Conservation (phyloP, 2,329 filamentous ascomycete genomes). For the Zopfia rhizophila region DNA sequence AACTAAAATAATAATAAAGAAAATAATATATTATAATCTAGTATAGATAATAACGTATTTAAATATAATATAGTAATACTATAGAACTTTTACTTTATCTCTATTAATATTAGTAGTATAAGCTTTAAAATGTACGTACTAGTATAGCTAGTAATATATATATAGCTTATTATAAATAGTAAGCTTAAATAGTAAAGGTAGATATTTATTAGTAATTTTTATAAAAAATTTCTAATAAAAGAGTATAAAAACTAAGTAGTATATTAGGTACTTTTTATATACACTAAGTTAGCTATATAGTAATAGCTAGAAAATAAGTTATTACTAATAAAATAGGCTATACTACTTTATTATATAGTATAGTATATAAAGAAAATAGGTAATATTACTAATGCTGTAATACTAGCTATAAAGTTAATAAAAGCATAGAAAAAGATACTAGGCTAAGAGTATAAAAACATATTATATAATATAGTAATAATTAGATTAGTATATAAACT, state of each 20-base stretch:
- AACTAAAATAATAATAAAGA: too few species aligned
- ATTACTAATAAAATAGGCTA: constrained; percentile 1
- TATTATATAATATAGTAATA: neutral
- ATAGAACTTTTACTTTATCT: constrained; percentile 2
- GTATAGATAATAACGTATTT: too few species aligned
- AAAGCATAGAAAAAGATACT: neutral
- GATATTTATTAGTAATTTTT: neutral
- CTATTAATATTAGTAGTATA: constrained; percentile 2
- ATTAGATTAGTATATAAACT: neutral
- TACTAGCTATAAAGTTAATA: neutral
- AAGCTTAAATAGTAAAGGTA: neutral
- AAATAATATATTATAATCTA: too few species aligned
- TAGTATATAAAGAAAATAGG: neutral
- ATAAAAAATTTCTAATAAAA: neutral
- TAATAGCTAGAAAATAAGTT: neutral
- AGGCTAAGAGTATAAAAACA: neutral
- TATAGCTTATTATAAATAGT: neutral
- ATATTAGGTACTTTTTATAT: constrained; percentile 1
- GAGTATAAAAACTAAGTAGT: neutral
- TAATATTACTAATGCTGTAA: neutral
- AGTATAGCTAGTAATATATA: neutral
- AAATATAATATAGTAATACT: neutral
- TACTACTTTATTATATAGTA: neutral
- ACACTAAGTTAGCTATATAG: too few species aligned
- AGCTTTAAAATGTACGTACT: constrained; percentile 2